phyloP scores from a whole-genome alignment of 2,329 filamentous ascomycete species.

The Cercospora sojina region DNA sequence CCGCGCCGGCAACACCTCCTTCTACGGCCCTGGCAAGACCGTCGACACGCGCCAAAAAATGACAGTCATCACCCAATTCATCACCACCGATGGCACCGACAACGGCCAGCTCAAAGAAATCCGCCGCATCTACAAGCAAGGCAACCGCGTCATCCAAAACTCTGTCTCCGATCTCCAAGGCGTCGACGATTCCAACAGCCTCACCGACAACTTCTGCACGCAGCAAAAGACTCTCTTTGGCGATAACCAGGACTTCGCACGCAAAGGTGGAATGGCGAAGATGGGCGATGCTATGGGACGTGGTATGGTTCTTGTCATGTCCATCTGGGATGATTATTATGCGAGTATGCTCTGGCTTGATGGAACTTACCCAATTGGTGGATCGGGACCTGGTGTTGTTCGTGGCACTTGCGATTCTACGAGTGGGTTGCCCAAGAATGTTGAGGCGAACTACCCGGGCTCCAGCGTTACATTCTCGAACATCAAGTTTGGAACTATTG shows the following conservation, averaged over 20 bases:
- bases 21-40: slow-evolving; percentile 60
- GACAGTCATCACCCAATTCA: slow-evolving; percentile 68
- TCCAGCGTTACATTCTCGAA: slow-evolving; percentile 27
- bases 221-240: slow-evolving; percentile 35
- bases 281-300: slow-evolving; percentile 56
- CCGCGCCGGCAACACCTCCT: slow-evolving; percentile 63
- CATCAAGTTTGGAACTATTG: slow-evolving; percentile 33
- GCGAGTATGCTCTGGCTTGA: slow-evolving; percentile 75
- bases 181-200: slow-evolving; percentile 51
- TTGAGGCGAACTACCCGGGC: slow-evolving; percentile 23
- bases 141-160: slow-evolving; percentile 60
- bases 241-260: slow-evolving; percentile 50
- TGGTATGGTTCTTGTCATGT: slow-evolving; percentile 66
- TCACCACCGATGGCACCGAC: slow-evolving; percentile 52
- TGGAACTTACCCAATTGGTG: slow-evolving; percentile 33
- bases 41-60: slow-evolving; percentile 61
- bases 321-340: slow-evolving; percentile 65
- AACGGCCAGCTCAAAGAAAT: slow-evolving; percentile 60
- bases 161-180: slow-evolving; percentile 46
- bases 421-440: slow-evolving; percentile 25
- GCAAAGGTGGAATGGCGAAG: slow-evolving; percentile 55
- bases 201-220: slow-evolving; percentile 60
- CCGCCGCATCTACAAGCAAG: slow-evolving; percentile 65
- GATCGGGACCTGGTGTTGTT: slow-evolving; percentile 21
- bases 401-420: slow-evolving; percentile 28